Percentiles rank a stretch among this genome's conserved stretches.
These are phyloP conservation scores for Craterostigma plantagineum DNA, from an alignment of 257 asterid genomes.

Conservation along the genomic window DNA sequence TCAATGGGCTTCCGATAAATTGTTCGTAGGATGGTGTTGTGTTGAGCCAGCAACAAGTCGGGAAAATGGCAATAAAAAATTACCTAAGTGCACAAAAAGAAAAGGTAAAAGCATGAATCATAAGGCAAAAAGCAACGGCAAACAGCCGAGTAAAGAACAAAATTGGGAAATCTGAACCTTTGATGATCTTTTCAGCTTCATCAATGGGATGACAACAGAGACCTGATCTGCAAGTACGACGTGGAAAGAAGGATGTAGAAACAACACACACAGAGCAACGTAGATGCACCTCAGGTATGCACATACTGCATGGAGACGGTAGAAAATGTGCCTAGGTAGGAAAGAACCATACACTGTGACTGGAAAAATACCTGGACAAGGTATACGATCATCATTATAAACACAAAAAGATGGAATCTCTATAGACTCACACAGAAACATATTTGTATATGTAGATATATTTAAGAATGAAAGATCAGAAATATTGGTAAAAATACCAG, in stretches of 20 bases:
- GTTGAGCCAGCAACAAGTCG: slow-evolving; percentile 78
- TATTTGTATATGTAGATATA: not conserved
- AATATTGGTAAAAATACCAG: slow-evolving; percentile 28
- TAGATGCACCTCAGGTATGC: slow-evolving; percentile 81
- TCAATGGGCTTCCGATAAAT: slow-evolving; percentile 85
- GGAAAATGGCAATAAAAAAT: slow-evolving; percentile 98
- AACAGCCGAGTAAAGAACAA: not conserved
- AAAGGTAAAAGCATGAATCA: slow-evolving; percentile 8
- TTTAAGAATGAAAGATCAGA: slow-evolving; percentile 1
- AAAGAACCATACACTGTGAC: slow-evolving; percentile 73
- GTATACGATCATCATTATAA: not conserved
- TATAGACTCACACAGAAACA: no score
- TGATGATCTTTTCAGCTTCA: slow-evolving; percentile 58
- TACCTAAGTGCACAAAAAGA: slow-evolving; percentile 25
- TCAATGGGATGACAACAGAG: slow-evolving; percentile 59
- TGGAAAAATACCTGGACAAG: slow-evolving; percentile 47
- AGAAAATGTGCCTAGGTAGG: slow-evolving; percentile 71
- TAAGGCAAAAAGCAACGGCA: no score
- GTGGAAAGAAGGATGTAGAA: slow-evolving; percentile 61
- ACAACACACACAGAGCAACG: slow-evolving; percentile 60
- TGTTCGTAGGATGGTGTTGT: slow-evolving; percentile 58
- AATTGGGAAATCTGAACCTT: slow-evolving; percentile 37
- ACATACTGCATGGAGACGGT: slow-evolving; percentile 72
- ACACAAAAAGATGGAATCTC: not conserved
- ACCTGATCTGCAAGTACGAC: slow-evolving; percentile 72